phyloP scores from a whole-genome alignment of 2,329 filamentous ascomycete genomes.

The Lecanicillium sp. region DNA sequence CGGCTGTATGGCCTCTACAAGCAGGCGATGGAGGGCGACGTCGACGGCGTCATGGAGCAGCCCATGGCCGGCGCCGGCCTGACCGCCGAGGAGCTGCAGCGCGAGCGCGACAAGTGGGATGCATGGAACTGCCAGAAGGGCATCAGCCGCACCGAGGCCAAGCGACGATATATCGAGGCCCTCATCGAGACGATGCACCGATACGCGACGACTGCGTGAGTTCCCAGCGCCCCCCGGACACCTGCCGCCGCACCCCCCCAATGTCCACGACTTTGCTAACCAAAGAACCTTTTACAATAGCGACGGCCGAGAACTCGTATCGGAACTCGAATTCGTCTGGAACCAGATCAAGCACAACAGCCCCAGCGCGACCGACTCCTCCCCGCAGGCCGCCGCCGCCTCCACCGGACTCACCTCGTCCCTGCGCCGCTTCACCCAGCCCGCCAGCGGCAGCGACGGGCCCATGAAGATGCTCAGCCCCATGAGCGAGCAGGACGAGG shows the following conservation, averaged over 20 bases:
- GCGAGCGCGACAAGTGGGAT: constrained; percentile 73
- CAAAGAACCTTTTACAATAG: constrained; percentile 27
- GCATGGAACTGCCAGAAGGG: constrained; percentile 88
- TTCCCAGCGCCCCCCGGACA: no score
- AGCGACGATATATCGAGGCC: constrained; percentile 87
- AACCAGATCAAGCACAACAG: constrained; percentile 91
- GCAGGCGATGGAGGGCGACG: constrained; percentile 97
- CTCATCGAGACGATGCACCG: constrained; percentile 95
- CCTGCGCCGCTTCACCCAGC: constrained; percentile 40
- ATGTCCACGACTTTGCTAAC: no score
- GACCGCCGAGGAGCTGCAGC: constrained; percentile 47
- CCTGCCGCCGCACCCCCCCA: background rate
- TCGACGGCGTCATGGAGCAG: constrained; percentile 86
- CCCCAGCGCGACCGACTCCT: constrained; percentile 55
- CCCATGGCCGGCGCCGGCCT: constrained; percentile 50
- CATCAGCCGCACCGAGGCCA: constrained; percentile 82
- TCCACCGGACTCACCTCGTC: constrained; percentile 18
- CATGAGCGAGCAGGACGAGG: constrained; percentile 77
- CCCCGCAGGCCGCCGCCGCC: constrained; percentile 38
- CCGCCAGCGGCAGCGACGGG: constrained; percentile 42
- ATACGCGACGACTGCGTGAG: constrained; percentile 80
- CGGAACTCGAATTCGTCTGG: constrained; percentile 98
- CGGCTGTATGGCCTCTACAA: constrained; percentile 98
- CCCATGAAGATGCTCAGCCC: constrained; percentile 71
- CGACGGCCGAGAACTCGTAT: constrained; percentile 80